These are phyloP conservation scores for Erodium chrysanthum DNA, from an alignment of 441 rosid genomes.

Conservation along the genomic window DNA sequence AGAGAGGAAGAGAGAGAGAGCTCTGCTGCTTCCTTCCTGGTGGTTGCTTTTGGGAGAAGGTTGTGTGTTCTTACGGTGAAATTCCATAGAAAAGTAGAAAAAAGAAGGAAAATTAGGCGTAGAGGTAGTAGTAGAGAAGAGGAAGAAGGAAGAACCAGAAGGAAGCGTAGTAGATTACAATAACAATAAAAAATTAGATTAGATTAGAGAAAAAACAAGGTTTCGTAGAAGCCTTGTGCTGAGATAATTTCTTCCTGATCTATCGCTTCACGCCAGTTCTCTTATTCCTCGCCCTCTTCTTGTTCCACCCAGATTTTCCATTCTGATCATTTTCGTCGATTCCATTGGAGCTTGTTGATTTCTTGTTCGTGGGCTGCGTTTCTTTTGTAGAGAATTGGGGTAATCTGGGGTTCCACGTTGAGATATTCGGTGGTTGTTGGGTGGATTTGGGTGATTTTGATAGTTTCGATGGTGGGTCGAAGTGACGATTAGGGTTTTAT, in stretches of 20 bases:
- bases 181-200: constrained; percentile 6
- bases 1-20: background rate
- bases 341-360: constrained; percentile 12
- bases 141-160: constrained; percentile 4
- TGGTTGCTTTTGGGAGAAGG: constrained; percentile 34
- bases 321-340: background rate
- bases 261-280: constrained; percentile 16
- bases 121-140: constrained; percentile 12
- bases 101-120: background rate
- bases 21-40: background rate
- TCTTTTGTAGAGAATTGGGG: constrained; percentile 4
- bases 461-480: constrained; percentile 21
- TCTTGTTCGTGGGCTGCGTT: constrained; percentile 6
- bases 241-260: constrained; percentile 21
- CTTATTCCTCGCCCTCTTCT: constrained; percentile 13
- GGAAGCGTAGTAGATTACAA: constrained; percentile 11
- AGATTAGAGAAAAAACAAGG: constrained; percentile 21
- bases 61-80: constrained; percentile 23
- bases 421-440: constrained; percentile 18
- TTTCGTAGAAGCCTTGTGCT: constrained; percentile 31
- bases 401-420: constrained; percentile 7
- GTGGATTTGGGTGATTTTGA: constrained; percentile 8
- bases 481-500: constrained; percentile 25
- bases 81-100: background rate
- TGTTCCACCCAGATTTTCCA: constrained; percentile 1